Evolutionary conservation across 495 filamentous ascomycete genomes (phyloP).

Genomic region (Mytilinidion resinicola): DNA sequence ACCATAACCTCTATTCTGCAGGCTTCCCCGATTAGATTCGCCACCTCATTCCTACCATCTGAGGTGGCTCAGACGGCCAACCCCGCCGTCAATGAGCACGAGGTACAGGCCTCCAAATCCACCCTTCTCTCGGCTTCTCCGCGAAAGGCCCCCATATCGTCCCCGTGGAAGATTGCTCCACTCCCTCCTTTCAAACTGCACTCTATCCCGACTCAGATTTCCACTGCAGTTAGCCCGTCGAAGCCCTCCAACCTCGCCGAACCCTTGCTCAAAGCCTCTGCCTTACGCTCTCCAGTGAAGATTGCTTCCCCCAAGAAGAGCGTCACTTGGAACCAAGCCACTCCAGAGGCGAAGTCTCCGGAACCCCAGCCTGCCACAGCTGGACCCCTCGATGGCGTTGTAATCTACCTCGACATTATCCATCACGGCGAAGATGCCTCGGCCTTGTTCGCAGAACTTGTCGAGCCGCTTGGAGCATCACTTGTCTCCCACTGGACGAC

Average conservation of each 20-base stretch:
- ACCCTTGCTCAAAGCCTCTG: neutral
- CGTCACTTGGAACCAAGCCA: constrained; percentile 12
- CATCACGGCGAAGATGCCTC: constrained; percentile 77
- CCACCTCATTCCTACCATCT: no score
- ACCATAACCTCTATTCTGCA: no score
- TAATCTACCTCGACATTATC: constrained; percentile 92
- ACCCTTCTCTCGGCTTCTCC: constrained; percentile 1
- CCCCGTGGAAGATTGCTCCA: neutral
- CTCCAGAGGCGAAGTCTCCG: neutral
- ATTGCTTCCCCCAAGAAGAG: constrained; percentile 20
- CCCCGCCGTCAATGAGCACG: no score
- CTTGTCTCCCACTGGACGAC: constrained; percentile 71
- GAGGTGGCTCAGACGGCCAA: no score
- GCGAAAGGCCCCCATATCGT: neutral
- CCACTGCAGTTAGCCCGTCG: neutral
- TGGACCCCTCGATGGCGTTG: constrained; percentile 47
- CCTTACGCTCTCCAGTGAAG: constrained; percentile 18
- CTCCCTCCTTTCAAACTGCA: neutral
- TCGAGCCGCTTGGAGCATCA: constrained; percentile 78
- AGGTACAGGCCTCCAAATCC: neutral
- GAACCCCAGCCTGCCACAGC: neutral
- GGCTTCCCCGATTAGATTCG: no score
- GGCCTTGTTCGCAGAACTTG: constrained; percentile 72
- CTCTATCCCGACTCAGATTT: neutral
- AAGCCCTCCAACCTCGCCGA: neutral